Base-by-base conservation (phyloP, 441 rosid species). In the Macaranga tanarius region DNA sequence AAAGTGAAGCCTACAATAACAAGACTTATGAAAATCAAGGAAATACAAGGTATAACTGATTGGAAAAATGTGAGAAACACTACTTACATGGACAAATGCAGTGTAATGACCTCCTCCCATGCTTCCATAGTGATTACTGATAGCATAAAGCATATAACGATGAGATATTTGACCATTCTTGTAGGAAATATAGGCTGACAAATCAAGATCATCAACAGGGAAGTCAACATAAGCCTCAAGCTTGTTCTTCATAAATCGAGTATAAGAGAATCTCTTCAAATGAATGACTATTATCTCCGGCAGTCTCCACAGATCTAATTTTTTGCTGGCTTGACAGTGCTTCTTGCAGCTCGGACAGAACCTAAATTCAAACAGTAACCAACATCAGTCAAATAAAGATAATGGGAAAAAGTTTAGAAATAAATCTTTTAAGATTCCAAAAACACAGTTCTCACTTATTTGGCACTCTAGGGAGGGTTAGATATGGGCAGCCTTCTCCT, bases 81-180 rank as follows among this genome's bases (percentile, higher is more conserved):
- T 7, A 82, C 95, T 90, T 84, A 88, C 95, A 80, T 84, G 85
- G 76, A 88, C 80, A 79, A 80, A 86, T 64, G 95, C 88, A 40
- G 92, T 90, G 72, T 88, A 88, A 81, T 88, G 92, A 71, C 95
- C 95, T 6, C 87, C 90, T 71, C 92, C 91, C 90, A 88, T 83
- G 84, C 85, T 82, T 60, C 95, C 95, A 44, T 85, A 82, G 83
- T 90, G 95, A 77, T 90, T 90, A 73, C 88, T 88, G 65, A 82
- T 73, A 4, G 92, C 95, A 80, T 88, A 88, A 61, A 88, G 84
- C 75, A 70, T 77, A 69, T 90, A 90, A 42, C 82, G 79, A 69
- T 81, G 69, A 61, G 85, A 78, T 54, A 62, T 62, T 51, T 67
- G 81, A 44, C 76, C 76, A 63, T 80, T 83, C 73, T 73, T 79